A percentile compares a stretch with the other conserved stretches of the same genome.
Conservation (phyloP, 106 monocot species). For the Dendrobium chrysotoxum region DNA sequence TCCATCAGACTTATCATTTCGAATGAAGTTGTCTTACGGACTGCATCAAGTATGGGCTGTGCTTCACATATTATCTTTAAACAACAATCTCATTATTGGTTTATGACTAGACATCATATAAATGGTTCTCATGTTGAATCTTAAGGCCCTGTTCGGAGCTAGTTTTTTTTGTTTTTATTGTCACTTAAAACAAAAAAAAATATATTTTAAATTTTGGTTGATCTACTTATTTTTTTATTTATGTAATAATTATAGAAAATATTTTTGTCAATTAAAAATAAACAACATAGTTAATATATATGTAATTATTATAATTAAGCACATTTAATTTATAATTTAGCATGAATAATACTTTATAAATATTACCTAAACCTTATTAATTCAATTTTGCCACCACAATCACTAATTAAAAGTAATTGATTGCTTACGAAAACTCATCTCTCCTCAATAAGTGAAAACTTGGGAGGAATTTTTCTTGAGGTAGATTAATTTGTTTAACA, state of each 20-base stretch:
- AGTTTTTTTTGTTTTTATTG: no score
- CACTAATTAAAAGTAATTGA: not conserved
- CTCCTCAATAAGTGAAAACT: not conserved
- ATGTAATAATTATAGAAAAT: not conserved
- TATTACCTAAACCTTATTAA: not conserved
- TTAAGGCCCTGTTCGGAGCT: not conserved
- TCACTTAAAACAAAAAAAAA: no score
- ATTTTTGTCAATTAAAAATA: not conserved
- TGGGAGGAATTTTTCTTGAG: not conserved
- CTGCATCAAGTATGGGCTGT: not conserved
- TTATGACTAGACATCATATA: not conserved
- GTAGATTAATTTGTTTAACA: not conserved
- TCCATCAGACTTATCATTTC: not conserved
- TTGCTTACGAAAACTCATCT: not conserved
- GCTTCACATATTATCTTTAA: not conserved
- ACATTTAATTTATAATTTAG: not conserved
- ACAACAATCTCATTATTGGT: not conserved
- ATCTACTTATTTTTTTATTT: not conserved
- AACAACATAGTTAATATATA: not conserved
- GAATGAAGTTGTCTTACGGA: not conserved
- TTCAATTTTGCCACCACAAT: not conserved
- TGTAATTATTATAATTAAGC: not conserved
- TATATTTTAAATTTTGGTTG: no score
- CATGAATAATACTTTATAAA: not conserved
- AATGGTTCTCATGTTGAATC: not conserved